phyloP scores from a whole-genome alignment of 257 asterid genomes.

The Euphrasia confusa region DNA sequence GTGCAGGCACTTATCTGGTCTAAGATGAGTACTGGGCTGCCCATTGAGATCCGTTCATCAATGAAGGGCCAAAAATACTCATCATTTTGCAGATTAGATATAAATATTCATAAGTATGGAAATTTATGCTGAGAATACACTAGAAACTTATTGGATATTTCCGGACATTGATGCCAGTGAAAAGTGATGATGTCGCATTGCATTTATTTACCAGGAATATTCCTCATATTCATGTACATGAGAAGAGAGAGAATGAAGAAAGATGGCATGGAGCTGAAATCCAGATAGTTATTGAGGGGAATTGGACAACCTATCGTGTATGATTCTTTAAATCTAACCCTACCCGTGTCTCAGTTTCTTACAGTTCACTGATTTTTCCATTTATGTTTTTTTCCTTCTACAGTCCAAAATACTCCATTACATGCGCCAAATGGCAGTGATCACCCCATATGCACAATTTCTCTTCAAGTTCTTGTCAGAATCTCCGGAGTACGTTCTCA shows the following conservation, averaged over 20 bases:
- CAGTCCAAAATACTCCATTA: conserved; percentile 93
- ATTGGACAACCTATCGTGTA: conserved; percentile 93
- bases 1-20: conserved; percentile 94
- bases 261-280: conserved; percentile 93
- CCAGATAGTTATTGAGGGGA: conserved; percentile 89
- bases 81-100: conserved; percentile 85
- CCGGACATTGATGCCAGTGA: conserved; percentile 8
- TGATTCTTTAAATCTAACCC: conserved; percentile 23
- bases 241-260: conserved; percentile 53
- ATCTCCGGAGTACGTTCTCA: conserved; percentile 64
- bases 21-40: conserved; percentile 95
- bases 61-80: conserved; percentile 68
- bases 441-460: conserved; percentile 89
- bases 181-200: conserved; percentile 21
- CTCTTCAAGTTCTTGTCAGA: conserved; percentile 79
- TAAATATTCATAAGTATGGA: conserved; percentile 64
- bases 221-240: conserved; percentile 87
- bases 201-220: conserved; percentile 48
- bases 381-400: conserved; percentile 23
- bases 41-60: conserved; percentile 79
- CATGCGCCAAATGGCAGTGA: conserved; percentile 97
- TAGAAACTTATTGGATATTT: conserved; percentile 15
- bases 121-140: conserved; percentile 19
- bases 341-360: conserved; percentile 13
- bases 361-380: conserved; percentile 2